phyloP scores from a whole-genome alignment of 2,329 filamentous ascomycete species.

The Pyricularia sp. region DNA sequence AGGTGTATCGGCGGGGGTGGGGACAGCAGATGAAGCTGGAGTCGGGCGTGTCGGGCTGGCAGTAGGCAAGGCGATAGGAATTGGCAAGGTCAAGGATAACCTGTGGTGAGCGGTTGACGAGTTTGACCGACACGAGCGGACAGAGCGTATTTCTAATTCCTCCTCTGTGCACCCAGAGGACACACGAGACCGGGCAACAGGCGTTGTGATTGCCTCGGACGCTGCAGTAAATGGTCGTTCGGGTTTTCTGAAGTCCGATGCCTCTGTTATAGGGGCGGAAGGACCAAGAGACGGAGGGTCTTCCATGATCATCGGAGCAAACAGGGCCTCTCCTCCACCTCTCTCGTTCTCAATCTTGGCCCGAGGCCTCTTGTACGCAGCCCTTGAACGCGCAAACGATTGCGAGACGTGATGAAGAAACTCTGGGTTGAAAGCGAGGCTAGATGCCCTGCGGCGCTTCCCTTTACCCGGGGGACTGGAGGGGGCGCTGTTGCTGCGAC shows the following conservation, averaged over 20 bases:
- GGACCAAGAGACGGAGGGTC: neutral
- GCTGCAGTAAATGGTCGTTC: conserved; percentile 16
- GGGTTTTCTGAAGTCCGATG: neutral
- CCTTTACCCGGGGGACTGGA: conserved; percentile 16
- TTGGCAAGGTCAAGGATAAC: conserved; percentile 53
- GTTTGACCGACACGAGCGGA: conserved; percentile 30
- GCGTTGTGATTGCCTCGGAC: conserved; percentile 23
- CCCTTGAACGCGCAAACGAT: conserved; percentile 9
- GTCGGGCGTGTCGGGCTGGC: conserved; percentile 42
- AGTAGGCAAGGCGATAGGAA: conserved; percentile 48
- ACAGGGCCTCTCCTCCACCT: neutral
- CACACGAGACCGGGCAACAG: conserved; percentile 13
- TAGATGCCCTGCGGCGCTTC: conserved; percentile 15
- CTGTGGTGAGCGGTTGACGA: conserved; percentile 45
- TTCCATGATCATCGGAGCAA: neutral
- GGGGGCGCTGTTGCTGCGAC: conserved; percentile 21
- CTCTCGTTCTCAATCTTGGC: neutral
- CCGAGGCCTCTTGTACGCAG: neutral
- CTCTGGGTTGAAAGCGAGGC: conserved; percentile 11
- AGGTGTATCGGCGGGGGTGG: conserved; percentile 39
- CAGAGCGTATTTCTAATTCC: conserved; percentile 31
- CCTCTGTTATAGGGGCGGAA: neutral
- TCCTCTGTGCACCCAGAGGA: conserved; percentile 22
- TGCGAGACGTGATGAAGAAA: conserved; percentile 14
- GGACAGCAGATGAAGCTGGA: conserved; percentile 32